phyloP scores from a whole-genome alignment of 306 rosid genomes.

The Bauhinia variegata region DNA sequence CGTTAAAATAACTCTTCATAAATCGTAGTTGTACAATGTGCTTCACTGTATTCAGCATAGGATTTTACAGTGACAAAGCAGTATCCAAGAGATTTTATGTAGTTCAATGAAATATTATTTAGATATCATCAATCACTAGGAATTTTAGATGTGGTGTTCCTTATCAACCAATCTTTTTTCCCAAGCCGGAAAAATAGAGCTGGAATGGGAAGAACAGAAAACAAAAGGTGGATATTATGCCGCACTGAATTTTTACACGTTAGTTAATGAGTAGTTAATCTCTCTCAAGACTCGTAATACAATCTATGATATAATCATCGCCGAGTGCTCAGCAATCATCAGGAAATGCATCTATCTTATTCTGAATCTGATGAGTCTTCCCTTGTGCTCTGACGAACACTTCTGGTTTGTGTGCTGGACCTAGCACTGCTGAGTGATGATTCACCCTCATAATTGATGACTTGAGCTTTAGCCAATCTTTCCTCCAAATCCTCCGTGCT shows the following conservation, averaged over 20 bases:
- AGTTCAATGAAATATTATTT: no score
- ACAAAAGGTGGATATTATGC: no score
- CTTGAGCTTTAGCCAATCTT: slow-evolving; percentile 86
- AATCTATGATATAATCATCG: slow-evolving; percentile 3
- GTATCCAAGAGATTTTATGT: no score
- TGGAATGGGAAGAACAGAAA: no score
- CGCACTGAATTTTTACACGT: background rate
- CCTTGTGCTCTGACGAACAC: slow-evolving; percentile 65
- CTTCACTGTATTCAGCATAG: no score
- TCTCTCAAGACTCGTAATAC: slow-evolving; percentile 30
- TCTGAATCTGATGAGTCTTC: slow-evolving; percentile 93
- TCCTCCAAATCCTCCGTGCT: slow-evolving; percentile 91
- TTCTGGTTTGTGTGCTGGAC: slow-evolving; percentile 58
- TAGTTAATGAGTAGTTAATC: background rate
- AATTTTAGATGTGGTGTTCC: no score
- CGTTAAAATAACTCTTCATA: no score
- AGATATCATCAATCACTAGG: no score
- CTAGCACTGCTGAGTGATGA: slow-evolving; percentile 60
- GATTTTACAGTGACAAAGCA: no score
- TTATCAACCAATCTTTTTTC: no score
- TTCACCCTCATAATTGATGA: slow-evolving; percentile 80
- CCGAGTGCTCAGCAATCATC: slow-evolving; percentile 23
- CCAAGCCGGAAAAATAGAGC: no score
- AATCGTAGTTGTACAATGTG: no score
- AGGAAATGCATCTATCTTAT: slow-evolving; percentile 32